A percentile compares a stretch with the other conserved stretches of the same genome.
Conservation (phyloP, 163 green algal genomes). For the Chlorella variabilis region DNA sequence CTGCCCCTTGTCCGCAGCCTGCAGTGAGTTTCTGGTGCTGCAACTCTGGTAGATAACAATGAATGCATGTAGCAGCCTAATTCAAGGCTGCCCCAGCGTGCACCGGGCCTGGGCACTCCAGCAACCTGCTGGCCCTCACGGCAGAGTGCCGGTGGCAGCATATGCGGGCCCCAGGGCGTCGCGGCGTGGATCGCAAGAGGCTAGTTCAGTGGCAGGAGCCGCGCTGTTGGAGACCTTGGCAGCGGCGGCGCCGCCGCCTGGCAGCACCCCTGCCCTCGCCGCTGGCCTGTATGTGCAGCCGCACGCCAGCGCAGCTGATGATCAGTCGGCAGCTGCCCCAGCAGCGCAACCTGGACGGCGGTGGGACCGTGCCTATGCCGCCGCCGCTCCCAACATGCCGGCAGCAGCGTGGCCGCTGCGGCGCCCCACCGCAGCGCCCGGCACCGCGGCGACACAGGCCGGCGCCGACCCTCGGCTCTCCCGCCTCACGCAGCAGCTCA, state of each 20-base stretch:
- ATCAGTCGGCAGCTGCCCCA: neutral
- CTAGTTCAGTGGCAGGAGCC: neutral
- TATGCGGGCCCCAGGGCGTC: neutral
- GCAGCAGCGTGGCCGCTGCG: neutral
- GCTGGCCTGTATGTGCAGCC: neutral
- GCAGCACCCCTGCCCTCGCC: neutral
- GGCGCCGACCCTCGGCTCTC: conserved; percentile 28
- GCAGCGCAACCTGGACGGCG: neutral
- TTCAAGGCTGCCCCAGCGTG: too few relatives aligned
- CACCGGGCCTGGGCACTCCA: too few relatives aligned
- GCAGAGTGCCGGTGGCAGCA: neutral
- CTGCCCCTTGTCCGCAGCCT: too few relatives aligned
- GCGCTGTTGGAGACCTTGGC: neutral
- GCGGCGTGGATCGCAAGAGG: too few relatives aligned
- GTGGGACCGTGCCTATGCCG: neutral
- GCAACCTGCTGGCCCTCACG: neutral
- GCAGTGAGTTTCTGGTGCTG: too few relatives aligned
- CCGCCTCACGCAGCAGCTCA: conserved; percentile 28
- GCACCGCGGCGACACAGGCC: neutral
- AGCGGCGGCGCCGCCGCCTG: neutral
- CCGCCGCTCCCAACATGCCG: neutral
- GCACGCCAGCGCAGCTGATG: neutral
- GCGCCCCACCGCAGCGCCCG: conserved; percentile 8
- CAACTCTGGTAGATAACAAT: too few relatives aligned
- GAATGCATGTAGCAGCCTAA: too few relatives aligned